phyloP scores from a whole-genome alignment of 768 basidiomycete genomes.

The Tulasnella sp. region DNA sequence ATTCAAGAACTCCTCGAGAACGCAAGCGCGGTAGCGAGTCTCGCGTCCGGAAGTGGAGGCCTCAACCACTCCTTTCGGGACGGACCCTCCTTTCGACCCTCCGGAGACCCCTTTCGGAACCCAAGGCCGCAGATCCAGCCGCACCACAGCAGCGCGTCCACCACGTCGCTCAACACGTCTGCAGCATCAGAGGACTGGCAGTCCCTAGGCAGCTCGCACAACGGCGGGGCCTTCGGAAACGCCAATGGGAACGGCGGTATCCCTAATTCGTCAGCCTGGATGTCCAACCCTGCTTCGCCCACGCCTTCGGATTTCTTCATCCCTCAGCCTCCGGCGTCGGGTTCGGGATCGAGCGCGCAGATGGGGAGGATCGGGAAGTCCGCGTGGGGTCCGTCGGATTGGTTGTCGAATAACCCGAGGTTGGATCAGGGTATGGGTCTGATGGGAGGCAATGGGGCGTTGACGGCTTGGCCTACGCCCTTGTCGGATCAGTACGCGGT shows the following conservation, averaged over 20 bases:
- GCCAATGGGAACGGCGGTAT: background rate
- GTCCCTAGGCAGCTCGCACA: constrained; percentile 1
- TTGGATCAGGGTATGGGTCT: constrained; percentile 2
- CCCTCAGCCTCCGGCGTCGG: background rate
- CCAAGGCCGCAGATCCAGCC: background rate
- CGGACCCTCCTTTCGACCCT: background rate
- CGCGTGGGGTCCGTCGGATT: constrained; percentile 17
- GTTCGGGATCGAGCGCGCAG: background rate
- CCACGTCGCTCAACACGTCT: constrained; percentile 9
- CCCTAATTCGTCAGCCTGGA: constrained; percentile 12
- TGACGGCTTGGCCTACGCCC: constrained; percentile 8
- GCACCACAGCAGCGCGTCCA: background rate
- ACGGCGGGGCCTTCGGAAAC: background rate
- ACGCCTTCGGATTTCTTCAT: constrained; percentile 10
- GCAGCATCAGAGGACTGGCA: constrained; percentile 10
- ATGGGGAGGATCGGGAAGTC: constrained; percentile 14
- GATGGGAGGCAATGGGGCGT: constrained; percentile 4
- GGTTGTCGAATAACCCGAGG: constrained; percentile 15
- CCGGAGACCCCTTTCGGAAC: background rate
- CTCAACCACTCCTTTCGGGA: background rate
- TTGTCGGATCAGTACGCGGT: constrained; percentile 12
- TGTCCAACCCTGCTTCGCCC: constrained; percentile 11
- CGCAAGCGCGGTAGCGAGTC: background rate
- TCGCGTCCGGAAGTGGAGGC: background rate
- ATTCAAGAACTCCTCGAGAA: constrained; percentile 3